These are phyloP conservation scores for Vigna nakashimae DNA, from an alignment of 306 rosid species.

Conservation along the genomic window DNA sequence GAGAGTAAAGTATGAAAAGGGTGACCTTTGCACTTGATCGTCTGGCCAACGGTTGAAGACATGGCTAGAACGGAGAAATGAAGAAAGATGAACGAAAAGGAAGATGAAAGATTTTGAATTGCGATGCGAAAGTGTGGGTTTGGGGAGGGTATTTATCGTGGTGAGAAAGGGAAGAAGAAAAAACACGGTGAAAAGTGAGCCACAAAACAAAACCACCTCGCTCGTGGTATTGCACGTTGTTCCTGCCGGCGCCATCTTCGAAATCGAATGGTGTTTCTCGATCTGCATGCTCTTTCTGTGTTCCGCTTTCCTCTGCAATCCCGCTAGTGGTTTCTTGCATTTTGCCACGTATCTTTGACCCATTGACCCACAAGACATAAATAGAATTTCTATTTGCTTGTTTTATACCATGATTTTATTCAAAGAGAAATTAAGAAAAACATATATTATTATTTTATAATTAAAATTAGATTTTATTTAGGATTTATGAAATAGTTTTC, in stretches of 20 bases:
- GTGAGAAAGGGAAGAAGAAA: neutral
- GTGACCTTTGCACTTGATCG: constrained; percentile 22
- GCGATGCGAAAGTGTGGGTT: neutral
- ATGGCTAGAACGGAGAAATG: neutral
- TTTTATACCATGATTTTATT: too few relatives aligned
- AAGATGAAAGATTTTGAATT: neutral
- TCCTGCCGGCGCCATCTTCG: neutral
- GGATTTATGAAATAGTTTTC: too few relatives aligned
- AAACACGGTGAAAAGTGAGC: too few relatives aligned
- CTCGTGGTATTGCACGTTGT: neutral
- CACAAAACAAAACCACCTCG: neutral
- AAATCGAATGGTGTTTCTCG: neutral
- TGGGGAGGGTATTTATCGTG: neutral
- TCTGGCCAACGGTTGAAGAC: neutral
- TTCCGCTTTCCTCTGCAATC: neutral
- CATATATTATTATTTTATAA: too few relatives aligned
- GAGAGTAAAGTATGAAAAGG: too few relatives aligned
- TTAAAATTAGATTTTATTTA: too few relatives aligned
- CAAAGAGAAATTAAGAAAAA: too few relatives aligned
- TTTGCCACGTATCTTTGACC: too few relatives aligned
- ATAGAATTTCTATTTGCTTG: too few relatives aligned
- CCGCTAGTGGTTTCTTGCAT: neutral
- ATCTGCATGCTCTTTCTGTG: neutral
- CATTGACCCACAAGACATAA: too few relatives aligned
- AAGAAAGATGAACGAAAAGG: neutral